phyloP scores from a whole-genome alignment of 2,329 filamentous ascomycete species.

The Tolypocladium capitatum region DNA sequence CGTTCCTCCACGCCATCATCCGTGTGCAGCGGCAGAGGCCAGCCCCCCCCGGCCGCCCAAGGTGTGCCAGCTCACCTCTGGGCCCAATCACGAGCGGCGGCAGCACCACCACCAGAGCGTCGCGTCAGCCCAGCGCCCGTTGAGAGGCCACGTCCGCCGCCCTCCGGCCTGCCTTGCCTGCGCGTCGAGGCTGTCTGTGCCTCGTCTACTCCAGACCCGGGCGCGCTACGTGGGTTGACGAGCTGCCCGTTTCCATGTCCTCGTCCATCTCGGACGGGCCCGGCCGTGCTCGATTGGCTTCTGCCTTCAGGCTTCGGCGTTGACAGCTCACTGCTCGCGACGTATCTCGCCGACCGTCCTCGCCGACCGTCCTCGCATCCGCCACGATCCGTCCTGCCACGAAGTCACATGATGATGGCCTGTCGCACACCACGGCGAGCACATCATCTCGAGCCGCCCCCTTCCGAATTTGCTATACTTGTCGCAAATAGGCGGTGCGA shows the following conservation, averaged over 20 bases:
- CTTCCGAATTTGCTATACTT: no score
- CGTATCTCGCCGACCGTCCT: no score
- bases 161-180: background rate
- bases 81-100: slow-evolving; percentile 18
- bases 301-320: no score
- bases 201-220: background rate
- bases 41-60: no score
- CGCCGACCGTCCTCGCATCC: no score
- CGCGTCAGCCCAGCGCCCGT: background rate
- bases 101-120: background rate
- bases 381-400: background rate
- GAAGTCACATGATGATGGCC: background rate
- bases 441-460: background rate
- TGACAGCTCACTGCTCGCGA: background rate
- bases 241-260: background rate
- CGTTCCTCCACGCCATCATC: slow-evolving; percentile 16
- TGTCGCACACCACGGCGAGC: background rate
- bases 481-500: background rate
- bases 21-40: slow-evolving; percentile 9
- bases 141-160: background rate
- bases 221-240: background rate
- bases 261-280: background rate
- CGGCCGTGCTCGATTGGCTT: background rate
- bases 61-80: slow-evolving; percentile 11
- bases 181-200: background rate